These are phyloP conservation scores for Fusarium sp. DNA, from an alignment of 2,329 filamentous ascomycete species.

Conservation along the genomic window DNA sequence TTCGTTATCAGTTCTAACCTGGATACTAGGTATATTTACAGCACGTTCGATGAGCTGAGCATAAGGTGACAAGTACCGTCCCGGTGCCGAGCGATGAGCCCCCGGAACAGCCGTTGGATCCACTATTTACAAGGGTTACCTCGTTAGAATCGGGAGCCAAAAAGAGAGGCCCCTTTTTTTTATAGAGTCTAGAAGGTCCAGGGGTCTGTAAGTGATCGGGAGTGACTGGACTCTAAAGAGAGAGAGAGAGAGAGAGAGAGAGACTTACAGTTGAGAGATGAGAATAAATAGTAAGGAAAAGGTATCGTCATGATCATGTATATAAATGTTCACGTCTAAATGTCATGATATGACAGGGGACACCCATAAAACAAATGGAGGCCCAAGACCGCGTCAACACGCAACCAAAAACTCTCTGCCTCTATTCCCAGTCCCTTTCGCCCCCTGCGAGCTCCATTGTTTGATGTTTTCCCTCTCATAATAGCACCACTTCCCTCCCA, in stretches of 20 bases:
- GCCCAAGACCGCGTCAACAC: slow-evolving; percentile 23
- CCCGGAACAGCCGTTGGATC: slow-evolving; percentile 42
- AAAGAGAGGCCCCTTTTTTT: slow-evolving; percentile 14
- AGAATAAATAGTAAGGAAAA: neutral
- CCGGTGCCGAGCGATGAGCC: slow-evolving; percentile 43
- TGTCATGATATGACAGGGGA: too few species aligned
- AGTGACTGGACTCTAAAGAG: neutral
- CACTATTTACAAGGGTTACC: slow-evolving; percentile 14
- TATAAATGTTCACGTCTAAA: neutral
- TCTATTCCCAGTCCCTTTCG: slow-evolving; percentile 23
- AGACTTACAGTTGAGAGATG: neutral
- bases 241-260: too few species aligned
- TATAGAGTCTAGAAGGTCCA: slow-evolving; percentile 5
- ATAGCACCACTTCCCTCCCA: slow-evolving; percentile 17
- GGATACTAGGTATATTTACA: slow-evolving; percentile 3
- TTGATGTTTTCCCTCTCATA: slow-evolving; percentile 32
- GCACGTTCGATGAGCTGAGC: slow-evolving; percentile 36
- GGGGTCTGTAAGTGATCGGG: neutral
- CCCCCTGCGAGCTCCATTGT: slow-evolving; percentile 27
- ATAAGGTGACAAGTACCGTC: slow-evolving; percentile 48
- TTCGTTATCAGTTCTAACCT: neutral
- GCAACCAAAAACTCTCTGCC: slow-evolving; percentile 12
- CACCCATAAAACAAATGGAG: slow-evolving; percentile 16
- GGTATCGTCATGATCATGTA: neutral
- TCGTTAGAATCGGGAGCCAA: slow-evolving; percentile 18